These are phyloP conservation scores for Margaritispora aquatica DNA, from an alignment of 495 filamentous ascomycete genomes.

Conservation along the genomic window DNA sequence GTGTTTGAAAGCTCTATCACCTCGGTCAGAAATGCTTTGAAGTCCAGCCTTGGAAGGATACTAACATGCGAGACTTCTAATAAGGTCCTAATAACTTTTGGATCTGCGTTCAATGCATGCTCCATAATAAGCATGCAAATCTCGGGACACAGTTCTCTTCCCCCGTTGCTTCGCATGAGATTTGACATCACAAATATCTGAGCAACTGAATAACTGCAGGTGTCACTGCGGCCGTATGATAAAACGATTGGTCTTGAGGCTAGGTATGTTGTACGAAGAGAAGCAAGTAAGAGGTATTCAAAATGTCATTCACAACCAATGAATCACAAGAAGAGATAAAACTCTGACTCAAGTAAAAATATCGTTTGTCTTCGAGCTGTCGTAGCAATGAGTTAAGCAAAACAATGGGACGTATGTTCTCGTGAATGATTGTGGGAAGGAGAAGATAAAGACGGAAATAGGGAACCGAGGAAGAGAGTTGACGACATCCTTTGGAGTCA, in stretches of 20 bases:
- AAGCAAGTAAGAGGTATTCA: too few species aligned
- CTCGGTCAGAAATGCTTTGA: background rate
- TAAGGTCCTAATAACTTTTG: background rate
- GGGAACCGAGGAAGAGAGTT: background rate
- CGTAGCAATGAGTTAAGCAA: background rate
- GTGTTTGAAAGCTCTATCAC: slow-evolving; percentile 6
- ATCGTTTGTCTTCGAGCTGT: background rate
- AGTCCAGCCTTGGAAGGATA: background rate
- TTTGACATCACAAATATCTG: background rate
- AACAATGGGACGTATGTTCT: too few species aligned
- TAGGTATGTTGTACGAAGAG: too few species aligned
- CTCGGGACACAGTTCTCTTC: slow-evolving; percentile 8
- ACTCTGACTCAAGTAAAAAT: background rate
- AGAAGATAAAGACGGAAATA: background rate
- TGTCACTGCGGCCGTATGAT: too few species aligned
- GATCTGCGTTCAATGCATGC: slow-evolving; percentile 4
- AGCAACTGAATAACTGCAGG: background rate
- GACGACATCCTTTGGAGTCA: too few species aligned
- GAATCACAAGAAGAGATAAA: too few species aligned
- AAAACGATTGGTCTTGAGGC: too few species aligned
- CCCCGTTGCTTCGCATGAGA: slow-evolving; percentile 7
- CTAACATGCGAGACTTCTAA: slow-evolving; percentile 16
- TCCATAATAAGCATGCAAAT: slow-evolving; percentile 15
- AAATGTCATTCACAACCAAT: too few species aligned
- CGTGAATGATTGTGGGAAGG: too few species aligned